These are phyloP conservation scores for Diaporthe sp. DNA, from an alignment of 2,329 filamentous ascomycete species.

Conservation along the genomic window DNA sequence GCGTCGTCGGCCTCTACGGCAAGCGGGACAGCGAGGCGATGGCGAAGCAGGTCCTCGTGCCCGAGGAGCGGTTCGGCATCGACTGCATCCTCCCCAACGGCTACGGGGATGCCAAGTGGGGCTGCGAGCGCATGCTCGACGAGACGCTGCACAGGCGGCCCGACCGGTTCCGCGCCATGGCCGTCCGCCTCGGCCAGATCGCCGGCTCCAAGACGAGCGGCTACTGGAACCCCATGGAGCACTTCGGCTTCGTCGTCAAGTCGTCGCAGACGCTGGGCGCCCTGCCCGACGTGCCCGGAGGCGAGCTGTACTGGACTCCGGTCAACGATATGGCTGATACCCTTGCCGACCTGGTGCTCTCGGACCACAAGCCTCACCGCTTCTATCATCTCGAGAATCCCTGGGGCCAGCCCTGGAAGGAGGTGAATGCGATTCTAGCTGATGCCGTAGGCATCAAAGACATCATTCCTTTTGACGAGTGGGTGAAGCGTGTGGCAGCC, in stretches of 20 bases:
- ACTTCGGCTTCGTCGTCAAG: constrained; percentile 64
- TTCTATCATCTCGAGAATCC: constrained; percentile 38
- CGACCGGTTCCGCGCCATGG: constrained; percentile 57
- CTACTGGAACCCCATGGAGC: constrained; percentile 68
- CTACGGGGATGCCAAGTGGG: constrained; percentile 66
- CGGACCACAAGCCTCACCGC: background rate
- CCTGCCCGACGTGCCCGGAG: constrained; percentile 56
- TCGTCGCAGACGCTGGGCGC: constrained; percentile 60
- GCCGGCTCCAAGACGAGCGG: constrained; percentile 63
- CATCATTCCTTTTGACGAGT: background rate
- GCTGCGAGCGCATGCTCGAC: constrained; percentile 65
- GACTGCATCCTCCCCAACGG: constrained; percentile 58
- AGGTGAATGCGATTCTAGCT: background rate
- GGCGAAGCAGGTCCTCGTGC: constrained; percentile 48
- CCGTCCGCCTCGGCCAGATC: constrained; percentile 65
- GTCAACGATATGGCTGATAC: constrained; percentile 55
- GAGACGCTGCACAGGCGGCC: constrained; percentile 60
- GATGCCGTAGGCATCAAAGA: background rate
- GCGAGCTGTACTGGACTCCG: constrained; percentile 60
- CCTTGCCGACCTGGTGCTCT: constrained; percentile 46
- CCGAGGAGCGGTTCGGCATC: constrained; percentile 59
- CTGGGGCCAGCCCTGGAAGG: constrained; percentile 22
- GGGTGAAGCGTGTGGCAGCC: background rate
- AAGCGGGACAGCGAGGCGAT: constrained; percentile 32
- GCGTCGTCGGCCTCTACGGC: constrained; percentile 50